Evolutionary conservation across 306 rosid species (phyloP), one percentile per base, ranked within the genome.

Genomic region (Spatholobus suberectus): DNA sequence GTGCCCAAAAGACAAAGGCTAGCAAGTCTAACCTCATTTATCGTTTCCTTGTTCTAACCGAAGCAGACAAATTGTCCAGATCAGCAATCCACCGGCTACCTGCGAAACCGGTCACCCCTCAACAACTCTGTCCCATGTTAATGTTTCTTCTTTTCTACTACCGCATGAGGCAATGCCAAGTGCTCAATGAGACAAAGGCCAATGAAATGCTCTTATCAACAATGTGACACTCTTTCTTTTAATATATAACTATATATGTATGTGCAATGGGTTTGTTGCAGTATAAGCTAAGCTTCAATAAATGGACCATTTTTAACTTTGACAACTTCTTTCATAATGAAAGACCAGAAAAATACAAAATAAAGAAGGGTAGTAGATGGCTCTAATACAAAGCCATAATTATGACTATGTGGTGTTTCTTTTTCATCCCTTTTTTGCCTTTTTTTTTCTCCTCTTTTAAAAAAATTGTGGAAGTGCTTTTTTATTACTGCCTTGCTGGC

Each of bases 41-140:
- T 67, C 51, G 9, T 68, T 41, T 81, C 73, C 29, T 82, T 68
- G 76, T 81, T 84, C 63, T 59, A 73, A 80, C 75, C 67, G 40
- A 88, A 79, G 5, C 73, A 21, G 91, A 88, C 91, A 88, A 88
- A 79, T 52, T 71, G 32, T 81, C 72, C 88, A 81, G 77, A 77
- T 0, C 43, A 63, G 73, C 86, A 75, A 7, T 23, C 37, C 8
- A 75, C 81, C 72, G 81, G 73, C 49, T 79, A 84, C 87, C 84
- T 71, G 43, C 37, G 17, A 3, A 51, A 3, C 85, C 76, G 72
- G 88, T 85, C 57, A 70, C 54, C 40, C 63, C 41, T 34, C 82
- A 29, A 73, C 55, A 21, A 17, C 73, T 59, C 78, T 52, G 47
- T 77, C 29, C 26, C 27, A 37, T 29, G 32, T 17, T n/a, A 12